phyloP scores from a whole-genome alignment of 352 stramenopile genomes.

The Sclerospora graminicola region DNA sequence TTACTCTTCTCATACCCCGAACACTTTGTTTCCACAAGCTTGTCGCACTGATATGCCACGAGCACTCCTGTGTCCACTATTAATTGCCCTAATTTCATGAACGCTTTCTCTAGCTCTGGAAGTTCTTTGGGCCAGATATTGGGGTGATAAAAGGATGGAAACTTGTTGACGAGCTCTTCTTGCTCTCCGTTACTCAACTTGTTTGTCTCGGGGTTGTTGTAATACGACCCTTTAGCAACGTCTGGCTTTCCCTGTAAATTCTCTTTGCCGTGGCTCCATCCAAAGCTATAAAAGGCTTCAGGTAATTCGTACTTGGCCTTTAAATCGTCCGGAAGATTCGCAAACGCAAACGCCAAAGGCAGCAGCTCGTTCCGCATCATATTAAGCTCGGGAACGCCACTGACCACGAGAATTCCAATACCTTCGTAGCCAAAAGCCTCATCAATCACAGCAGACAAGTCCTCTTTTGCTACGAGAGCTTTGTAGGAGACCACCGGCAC shows the following conservation, averaged over 20 bases:
- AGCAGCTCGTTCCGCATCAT: constrained; percentile 67
- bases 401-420: constrained; percentile 86
- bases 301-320: constrained; percentile 79
- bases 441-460: constrained; percentile 45
- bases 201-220: constrained; percentile 94
- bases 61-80: constrained; percentile 89
- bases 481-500: constrained; percentile 58
- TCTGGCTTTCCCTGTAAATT: constrained; percentile 89
- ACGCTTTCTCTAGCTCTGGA: constrained; percentile 73
- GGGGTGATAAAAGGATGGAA: constrained; percentile 88
- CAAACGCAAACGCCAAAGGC: constrained; percentile 78
- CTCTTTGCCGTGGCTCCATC: constrained; percentile 95
- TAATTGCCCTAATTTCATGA: constrained; percentile 87
- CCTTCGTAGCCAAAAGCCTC: constrained; percentile 85
- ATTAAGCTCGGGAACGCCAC: constrained; percentile 73
- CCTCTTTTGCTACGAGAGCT: constrained; percentile 33
- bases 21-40: constrained; percentile 69
- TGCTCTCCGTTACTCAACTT: constrained; percentile 63
- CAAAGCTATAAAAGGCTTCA: constrained; percentile 90
- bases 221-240: constrained; percentile 92
- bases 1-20: constrained; percentile 72
- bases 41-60: constrained; percentile 89
- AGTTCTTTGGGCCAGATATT: constrained; percentile 91
- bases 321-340: constrained; percentile 65
- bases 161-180: constrained; percentile 57